Base-by-base conservation (phyloP, 169 alveolate species). In the Plasmodium gallinaceum region DNA sequence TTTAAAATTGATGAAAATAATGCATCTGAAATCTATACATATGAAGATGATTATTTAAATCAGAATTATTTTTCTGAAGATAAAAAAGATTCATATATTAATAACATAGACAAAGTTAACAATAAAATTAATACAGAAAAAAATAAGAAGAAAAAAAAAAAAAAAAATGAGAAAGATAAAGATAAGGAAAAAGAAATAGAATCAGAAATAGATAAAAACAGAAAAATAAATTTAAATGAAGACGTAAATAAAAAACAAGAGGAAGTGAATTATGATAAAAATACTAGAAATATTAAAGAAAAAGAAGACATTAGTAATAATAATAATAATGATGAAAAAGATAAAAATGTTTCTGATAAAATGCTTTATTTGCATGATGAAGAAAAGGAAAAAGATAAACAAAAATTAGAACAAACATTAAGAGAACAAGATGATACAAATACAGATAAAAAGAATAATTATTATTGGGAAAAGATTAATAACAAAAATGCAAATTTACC, bases 1-100 rank as follows among this genome's bases (percentile, higher is more conserved):
- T 22, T 58, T 64, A 78, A 62, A 8, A 22, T 48, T 46, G 65
- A 65, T 37, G 89, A 65, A 16, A 78, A 64, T 37, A 64, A 78
- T 72, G 78, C 14, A 54, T 18, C 39, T 32, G 4, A 32, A 32
- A 32, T 32, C 6, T 32, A 32, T 4, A 4, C 39, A 4, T 32
- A 4, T 32, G 4, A 32, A 32, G 39, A 32, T 2, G 39, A 32
- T 32, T 32, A 32, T 4, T 4, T 32, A 32, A 32, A 32, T 4
- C 39, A 1, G 1, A 32, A 32, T 32, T 32, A 32, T 32, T 32
- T 32, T 32, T 16, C 64, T 18, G 22, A 54, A 54, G 64, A 54
- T 3, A 2, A 10, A 18, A 54, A 54, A 12, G 22, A 16, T 12
- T 54, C 64, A 54, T 10, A 12, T 22, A 54, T 6, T 54, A 14